phyloP scores from a whole-genome alignment of 2,329 filamentous ascomycete genomes.

The Alternaria solani region DNA sequence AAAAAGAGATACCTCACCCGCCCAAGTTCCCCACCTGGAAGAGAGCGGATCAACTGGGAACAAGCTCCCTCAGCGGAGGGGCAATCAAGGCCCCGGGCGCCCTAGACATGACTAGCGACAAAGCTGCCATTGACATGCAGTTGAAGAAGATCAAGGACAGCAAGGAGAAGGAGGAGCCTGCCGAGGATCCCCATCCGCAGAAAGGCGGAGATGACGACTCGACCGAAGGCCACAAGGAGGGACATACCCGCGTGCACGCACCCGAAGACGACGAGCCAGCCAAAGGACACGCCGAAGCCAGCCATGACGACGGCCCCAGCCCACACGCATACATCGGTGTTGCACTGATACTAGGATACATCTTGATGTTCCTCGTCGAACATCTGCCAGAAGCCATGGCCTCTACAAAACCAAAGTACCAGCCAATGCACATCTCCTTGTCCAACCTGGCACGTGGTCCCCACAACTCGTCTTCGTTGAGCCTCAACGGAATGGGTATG shows the following conservation, averaged over 20 bases:
- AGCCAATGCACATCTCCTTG: constrained; percentile 85
- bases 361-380: constrained; percentile 97
- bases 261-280: constrained; percentile 50
- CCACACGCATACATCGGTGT: constrained; percentile 84
- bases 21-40: constrained; percentile 32
- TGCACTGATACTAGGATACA: constrained; percentile 85
- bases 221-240: constrained; percentile 49
- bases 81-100: constrained; percentile 29
- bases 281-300: constrained; percentile 53
- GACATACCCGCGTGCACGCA: constrained; percentile 47
- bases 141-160: constrained; percentile 33
- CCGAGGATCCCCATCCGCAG: constrained; percentile 38
- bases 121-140: constrained; percentile 30
- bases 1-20: constrained; percentile 36
- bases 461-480: constrained; percentile 51
- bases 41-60: constrained; percentile 28
- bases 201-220: constrained; percentile 51
- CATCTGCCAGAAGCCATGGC: constrained; percentile 46
- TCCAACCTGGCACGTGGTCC: constrained; percentile 73
- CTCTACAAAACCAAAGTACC: constrained; percentile 67
- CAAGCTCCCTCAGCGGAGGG: constrained; percentile 21
- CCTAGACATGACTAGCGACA: constrained; percentile 32
- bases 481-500: constrained; percentile 42
- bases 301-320: constrained; percentile 51
- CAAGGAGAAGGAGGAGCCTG: constrained; percentile 33